A percentile compares a stretch with the other conserved stretches of the same genome.
These are phyloP conservation scores for Sugiyamaella castrensis DNA, from an alignment of 1,139 yeast genomes.

Conservation along the genomic window DNA sequence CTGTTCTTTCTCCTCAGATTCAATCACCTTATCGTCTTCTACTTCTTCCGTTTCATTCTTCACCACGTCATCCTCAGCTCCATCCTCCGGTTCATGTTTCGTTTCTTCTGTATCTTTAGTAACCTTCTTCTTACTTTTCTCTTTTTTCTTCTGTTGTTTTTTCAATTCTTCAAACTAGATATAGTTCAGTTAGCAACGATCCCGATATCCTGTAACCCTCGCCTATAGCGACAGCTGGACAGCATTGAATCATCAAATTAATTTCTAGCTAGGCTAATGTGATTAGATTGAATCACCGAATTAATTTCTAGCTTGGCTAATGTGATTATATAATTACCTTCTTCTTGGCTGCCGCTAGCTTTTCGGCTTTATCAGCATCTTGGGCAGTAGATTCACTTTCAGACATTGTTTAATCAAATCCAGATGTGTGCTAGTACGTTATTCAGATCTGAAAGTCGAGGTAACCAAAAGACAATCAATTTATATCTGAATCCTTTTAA, in stretches of 20 bases:
- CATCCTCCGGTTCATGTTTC: conserved; percentile 21
- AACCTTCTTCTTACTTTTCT: conserved; percentile 40
- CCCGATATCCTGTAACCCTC: too few relatives aligned
- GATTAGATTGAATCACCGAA: too few relatives aligned
- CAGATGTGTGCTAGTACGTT: too few relatives aligned
- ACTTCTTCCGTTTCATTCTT: conserved; percentile 9
- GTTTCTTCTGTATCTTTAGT: conserved; percentile 24
- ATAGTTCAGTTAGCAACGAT: not conserved
- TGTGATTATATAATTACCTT: conserved; percentile 38
- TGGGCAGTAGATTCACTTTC: conserved; percentile 1
- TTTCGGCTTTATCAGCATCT: conserved; percentile 48
- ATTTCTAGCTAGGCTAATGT: not conserved
- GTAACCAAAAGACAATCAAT: too few relatives aligned
- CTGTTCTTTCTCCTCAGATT: conserved; percentile 10
- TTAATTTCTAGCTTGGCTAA: not conserved
- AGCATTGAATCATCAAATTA: too few relatives aligned
- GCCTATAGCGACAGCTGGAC: too few relatives aligned
- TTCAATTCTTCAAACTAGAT: conserved; percentile 55
- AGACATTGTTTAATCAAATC: not conserved
- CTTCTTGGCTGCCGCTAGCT: conserved; percentile 63
- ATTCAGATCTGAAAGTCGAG: too few relatives aligned
- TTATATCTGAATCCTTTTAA: too few relatives aligned
- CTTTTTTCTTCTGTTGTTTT: conserved; percentile 52
- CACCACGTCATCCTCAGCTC: conserved; percentile 17
- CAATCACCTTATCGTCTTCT: conserved; percentile 13